Evolutionary conservation across 768 basidiomycete species (phyloP).

Genomic region (Phanerochaete carnosa): DNA sequence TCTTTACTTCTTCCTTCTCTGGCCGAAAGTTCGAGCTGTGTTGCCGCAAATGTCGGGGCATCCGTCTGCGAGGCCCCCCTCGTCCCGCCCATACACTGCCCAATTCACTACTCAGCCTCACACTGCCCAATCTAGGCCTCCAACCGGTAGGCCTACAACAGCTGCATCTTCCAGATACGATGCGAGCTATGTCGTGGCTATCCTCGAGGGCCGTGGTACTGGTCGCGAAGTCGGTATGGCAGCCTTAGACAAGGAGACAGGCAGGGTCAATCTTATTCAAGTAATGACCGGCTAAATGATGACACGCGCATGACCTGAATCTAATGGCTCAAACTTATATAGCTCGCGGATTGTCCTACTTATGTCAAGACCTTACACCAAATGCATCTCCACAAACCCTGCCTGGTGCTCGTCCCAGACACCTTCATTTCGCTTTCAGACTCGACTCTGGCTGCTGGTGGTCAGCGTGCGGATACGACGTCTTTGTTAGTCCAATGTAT

Average conservation of each 20-base stretch:
- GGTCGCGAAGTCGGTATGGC: conserved; percentile 86
- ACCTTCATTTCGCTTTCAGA: conserved; percentile 68
- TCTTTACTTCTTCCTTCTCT: too few species aligned
- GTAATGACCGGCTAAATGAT: conserved; percentile 32
- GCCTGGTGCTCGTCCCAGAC: conserved; percentile 75
- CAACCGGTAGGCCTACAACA: conserved; percentile 49
- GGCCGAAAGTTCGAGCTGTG: too few species aligned
- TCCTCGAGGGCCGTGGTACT: conserved; percentile 76
- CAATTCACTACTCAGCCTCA: conserved; percentile 40
- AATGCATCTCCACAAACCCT: conserved; percentile 73
- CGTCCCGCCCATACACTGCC: conserved; percentile 19
- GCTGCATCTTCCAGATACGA: not conserved
- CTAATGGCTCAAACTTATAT: not conserved
- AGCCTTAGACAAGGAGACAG: conserved; percentile 78
- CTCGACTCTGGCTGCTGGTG: conserved; percentile 38
- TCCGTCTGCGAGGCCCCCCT: not conserved
- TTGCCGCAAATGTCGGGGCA: not conserved
- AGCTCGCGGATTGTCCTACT: conserved; percentile 86
- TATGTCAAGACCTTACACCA: conserved; percentile 88
- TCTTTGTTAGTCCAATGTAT: conserved; percentile 73
- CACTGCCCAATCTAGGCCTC: conserved; percentile 57
- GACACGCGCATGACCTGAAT: not conserved
- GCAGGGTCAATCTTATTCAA: conserved; percentile 74
- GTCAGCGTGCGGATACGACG: conserved; percentile 42
- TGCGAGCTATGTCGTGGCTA: conserved; percentile 55